A percentile compares a stretch with the other conserved stretches of the same genome.
phyloP scores from a whole-genome alignment of 1,284 basidiomycete species.

The Pholiota adiposa region DNA sequence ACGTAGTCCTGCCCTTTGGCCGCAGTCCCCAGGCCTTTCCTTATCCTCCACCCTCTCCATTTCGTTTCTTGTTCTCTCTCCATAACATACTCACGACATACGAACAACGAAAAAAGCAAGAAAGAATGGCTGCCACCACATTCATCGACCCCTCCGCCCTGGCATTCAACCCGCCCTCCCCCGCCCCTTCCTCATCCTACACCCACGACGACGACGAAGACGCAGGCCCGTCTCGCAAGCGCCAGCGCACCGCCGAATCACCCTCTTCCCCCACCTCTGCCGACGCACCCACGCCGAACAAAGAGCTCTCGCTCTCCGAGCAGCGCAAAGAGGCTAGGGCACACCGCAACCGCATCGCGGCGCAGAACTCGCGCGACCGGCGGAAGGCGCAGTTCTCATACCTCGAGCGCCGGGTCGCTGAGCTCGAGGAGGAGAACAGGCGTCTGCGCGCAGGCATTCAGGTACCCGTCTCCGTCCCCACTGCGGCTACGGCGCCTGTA shows the following conservation, averaged over 20 bases:
- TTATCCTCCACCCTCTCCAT: not conserved
- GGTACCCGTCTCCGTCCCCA: no score
- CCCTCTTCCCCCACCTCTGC: not conserved
- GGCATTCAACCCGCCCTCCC: slow-evolving; percentile 13
- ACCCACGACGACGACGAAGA: slow-evolving; percentile 19
- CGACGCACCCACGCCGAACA: no score
- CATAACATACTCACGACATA: not conserved
- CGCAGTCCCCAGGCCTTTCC: slow-evolving; percentile 13
- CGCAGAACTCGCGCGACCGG: slow-evolving; percentile 82
- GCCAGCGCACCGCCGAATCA: slow-evolving; percentile 13
- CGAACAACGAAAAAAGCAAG: no score
- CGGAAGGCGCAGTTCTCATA: slow-evolving; percentile 75
- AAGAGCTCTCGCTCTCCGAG: slow-evolving; percentile 45
- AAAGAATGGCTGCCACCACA: slow-evolving; percentile 1
- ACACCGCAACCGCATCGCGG: slow-evolving; percentile 82
- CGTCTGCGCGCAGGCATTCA: slow-evolving; percentile 71
- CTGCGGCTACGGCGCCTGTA: slow-evolving; percentile 13
- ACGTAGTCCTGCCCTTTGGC: slow-evolving; percentile 14
- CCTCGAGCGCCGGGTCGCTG: slow-evolving; percentile 78
- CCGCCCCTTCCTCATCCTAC: slow-evolving; percentile 19
- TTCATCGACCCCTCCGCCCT: slow-evolving; percentile 13
- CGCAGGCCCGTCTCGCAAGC: slow-evolving; percentile 21
- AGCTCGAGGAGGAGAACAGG: slow-evolving; percentile 86
- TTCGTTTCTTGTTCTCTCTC: not conserved
- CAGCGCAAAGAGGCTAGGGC: slow-evolving; percentile 83